Base-by-base conservation (phyloP, 2,329 filamentous ascomycete genomes). In the Xylariaceae sp. region DNA sequence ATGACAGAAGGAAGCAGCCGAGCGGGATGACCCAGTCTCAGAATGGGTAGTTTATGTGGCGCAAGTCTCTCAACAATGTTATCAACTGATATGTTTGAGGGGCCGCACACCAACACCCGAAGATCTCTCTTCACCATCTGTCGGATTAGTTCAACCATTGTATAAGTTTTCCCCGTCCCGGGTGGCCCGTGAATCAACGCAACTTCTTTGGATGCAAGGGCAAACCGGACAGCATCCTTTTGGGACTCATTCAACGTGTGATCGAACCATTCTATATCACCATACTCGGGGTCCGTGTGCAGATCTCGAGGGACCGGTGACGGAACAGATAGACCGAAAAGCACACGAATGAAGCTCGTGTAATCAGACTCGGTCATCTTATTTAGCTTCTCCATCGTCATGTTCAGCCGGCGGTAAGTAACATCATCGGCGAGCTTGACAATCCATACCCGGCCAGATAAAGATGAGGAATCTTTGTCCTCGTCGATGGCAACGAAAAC, bases 141-240 rank as follows among this genome's bases (percentile, higher is more conserved):
- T n/a, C 95, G 77, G 55, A 99, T 96, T 12, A 99, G 78, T 70
- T 99, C 94, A 54, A 99, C 93, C 38, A 99, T 74, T 0, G 94
- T 97, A 67, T 97, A 93, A 0, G 94, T 99, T 71, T 99, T 99
- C 45, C 94, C 94, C 0, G 94, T 99, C 1, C 94, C 94, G 1
- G 94, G 94, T 1, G 94, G 94, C 0, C 94, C 94, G 67, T 99
- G 94, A 48, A 99, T 96, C 53, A 97, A 76, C 2, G 90, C 89
- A 28, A 97, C 81, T 63, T 97, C 91, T 48, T 79, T 79, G 1
- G 89, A 88, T 6, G 86, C 87, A 48, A 99, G 74, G 0, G 93
- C 91, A 66, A 97, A 99, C n/a, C 83, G 72, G 52, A 88, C 83
- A 14, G 84, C 84, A 51, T 86, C 81, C 60, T 84, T 86, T 64